Percentiles rank a stretch among this genome's conserved stretches.
phyloP scores from a whole-genome alignment of 2,329 filamentous ascomycete genomes.

The Phialophora chinensis region DNA sequence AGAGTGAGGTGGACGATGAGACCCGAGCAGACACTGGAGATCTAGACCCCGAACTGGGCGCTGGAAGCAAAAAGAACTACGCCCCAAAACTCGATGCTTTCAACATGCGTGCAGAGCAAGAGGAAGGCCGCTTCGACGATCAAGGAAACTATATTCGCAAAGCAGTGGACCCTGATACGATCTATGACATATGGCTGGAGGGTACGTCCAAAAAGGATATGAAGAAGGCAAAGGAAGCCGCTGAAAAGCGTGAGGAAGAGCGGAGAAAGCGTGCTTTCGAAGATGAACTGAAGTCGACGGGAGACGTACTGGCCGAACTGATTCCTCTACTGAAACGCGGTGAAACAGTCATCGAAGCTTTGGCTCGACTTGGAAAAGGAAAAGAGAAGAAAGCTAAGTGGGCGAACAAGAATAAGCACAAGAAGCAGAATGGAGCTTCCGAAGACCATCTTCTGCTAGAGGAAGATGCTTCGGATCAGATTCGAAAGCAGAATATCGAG shows the following conservation, averaged over 20 bases:
- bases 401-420: slow-evolving; percentile 53
- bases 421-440: slow-evolving; percentile 43
- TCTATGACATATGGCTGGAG: slow-evolving; percentile 91
- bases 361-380: slow-evolving; percentile 77
- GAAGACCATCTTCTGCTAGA: slow-evolving; percentile 40
- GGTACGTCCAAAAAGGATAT: slow-evolving; percentile 94
- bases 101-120: slow-evolving; percentile 87
- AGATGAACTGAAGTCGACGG: slow-evolving; percentile 75
- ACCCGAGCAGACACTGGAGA: slow-evolving; percentile 74
- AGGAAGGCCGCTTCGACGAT: slow-evolving; percentile 91
- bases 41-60: slow-evolving; percentile 86
- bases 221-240: slow-evolving; percentile 82
- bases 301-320: slow-evolving; percentile 74
- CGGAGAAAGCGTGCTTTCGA: slow-evolving; percentile 71
- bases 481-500: slow-evolving; percentile 75
- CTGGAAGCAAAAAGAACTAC: slow-evolving; percentile 88
- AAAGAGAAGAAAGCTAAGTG: slow-evolving; percentile 55
- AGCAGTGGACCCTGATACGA: slow-evolving; percentile 83
- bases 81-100: slow-evolving; percentile 95
- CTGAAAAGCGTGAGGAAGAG: slow-evolving; percentile 82
- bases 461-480: slow-evolving; percentile 71
- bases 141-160: slow-evolving; percentile 90
- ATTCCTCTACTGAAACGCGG: slow-evolving; percentile 76
- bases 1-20: slow-evolving; percentile 69
- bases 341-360: slow-evolving; percentile 86